phyloP scores from a whole-genome alignment of 2,329 filamentous ascomycete genomes.

The Aspergillus proliferans region DNA sequence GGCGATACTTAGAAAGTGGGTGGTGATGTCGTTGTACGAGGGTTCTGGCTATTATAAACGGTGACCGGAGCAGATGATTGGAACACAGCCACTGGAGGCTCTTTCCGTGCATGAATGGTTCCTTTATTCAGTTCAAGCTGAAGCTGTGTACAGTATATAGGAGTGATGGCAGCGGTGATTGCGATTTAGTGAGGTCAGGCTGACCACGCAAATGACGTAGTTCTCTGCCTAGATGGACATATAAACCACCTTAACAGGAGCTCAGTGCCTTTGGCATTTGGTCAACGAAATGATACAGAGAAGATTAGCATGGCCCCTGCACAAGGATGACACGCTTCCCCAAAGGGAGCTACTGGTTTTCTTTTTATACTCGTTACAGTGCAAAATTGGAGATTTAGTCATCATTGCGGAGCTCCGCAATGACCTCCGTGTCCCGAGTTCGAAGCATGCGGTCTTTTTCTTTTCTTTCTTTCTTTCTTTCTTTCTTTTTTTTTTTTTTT shows the following conservation, averaged over 20 bases:
- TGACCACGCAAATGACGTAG: not conserved
- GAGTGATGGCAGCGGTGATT: not conserved
- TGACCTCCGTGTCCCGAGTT: too few species aligned
- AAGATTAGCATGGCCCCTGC: slow-evolving; percentile 78
- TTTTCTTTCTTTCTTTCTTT: too few species aligned
- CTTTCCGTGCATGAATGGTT: not conserved
- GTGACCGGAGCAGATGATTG: not conserved
- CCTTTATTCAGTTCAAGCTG: too few species aligned
- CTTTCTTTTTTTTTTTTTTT: too few species aligned
- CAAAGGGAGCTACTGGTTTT: too few species aligned
- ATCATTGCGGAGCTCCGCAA: too few species aligned
- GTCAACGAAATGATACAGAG: slow-evolving; percentile 58
- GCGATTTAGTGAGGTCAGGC: not conserved
- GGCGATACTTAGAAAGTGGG: slow-evolving; percentile 1
- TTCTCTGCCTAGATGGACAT: not conserved
- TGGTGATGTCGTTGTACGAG: not conserved
- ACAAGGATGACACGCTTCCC: slow-evolving; percentile 30
- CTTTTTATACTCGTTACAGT: too few species aligned
- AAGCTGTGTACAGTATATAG: not conserved
- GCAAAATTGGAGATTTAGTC: too few species aligned
- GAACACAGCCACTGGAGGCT: not conserved
- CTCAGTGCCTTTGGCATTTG: too few species aligned
- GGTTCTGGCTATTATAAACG: slow-evolving; percentile 1
- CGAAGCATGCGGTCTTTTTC: too few species aligned
- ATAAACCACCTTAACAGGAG: too few species aligned